Base-by-base conservation (phyloP, 768 basidiomycete genomes). In the Rhizopogon vinicolor region DNA sequence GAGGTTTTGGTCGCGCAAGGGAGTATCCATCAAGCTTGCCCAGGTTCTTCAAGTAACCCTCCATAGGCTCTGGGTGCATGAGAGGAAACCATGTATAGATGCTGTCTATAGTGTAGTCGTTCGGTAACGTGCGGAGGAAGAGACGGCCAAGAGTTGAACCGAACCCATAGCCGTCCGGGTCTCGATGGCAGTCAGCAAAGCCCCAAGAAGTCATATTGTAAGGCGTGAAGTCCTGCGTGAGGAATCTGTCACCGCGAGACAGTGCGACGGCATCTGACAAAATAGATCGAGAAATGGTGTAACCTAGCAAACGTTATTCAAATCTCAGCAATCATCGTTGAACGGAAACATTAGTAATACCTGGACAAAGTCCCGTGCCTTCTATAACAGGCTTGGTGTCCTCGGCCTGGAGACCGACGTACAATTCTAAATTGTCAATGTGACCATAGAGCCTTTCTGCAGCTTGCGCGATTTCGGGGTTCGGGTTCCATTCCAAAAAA, bases 1-100 rank as follows among this genome's bases (percentile, higher is more conserved):
- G 62, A 6, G 62, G 54, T 33, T 62, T 69, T 0, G 90, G 88
- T 31, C 83, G 75, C 31, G 68, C 65, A 22, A 85, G 51, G 55
- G 83, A 76, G 60, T 92, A 93, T 45, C 78, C 69, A 22, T 80
- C 74, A 14, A 72, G 54, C 22, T 80, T 71, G 41, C 79, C 78
- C 37, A 91, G 63, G 35, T 88, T 80, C 50, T 65, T 74, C 52
- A 92, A 71, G 64, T 84, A 67, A 1, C 62, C 69, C 56, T 81
- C 72, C 89, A 92, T 91, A 2, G 83, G 68, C 0, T 77, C 73
- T 5, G 91, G 91, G 0, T 86, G 88, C 84, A 92, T 86, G 44
- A 93, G 75, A n/a, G 91, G 88, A 84, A 92, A 93, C 82, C 89
- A 91, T 3, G 91, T 84, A 65, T 89, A 93, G 45, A 82, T 73